A percentile compares a stretch with the other conserved stretches of the same genome.
Evolutionary conservation across 2,329 filamentous ascomycete genomes (phyloP).

Genomic region (Chalaropsis thielavioides): DNA sequence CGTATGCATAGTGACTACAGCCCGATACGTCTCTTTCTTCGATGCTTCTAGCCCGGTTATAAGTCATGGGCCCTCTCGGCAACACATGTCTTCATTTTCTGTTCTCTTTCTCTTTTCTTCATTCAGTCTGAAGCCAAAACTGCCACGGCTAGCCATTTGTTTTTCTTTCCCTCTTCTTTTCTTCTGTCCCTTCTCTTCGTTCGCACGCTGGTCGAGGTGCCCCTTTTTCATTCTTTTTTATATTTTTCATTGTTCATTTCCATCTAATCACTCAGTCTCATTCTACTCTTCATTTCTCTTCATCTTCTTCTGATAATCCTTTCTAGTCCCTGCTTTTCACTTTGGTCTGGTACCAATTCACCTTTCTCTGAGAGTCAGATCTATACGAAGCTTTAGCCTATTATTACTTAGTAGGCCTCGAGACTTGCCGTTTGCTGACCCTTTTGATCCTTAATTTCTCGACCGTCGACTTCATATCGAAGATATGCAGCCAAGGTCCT

Average conservation of each 20-base stretch:
- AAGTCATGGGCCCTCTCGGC: slow-evolving; percentile 12
- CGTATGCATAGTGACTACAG: background rate
- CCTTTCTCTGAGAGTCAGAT: slow-evolving; percentile 14
- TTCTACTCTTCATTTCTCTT: background rate
- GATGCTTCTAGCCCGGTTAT: background rate
- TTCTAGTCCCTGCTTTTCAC: slow-evolving; percentile 22
- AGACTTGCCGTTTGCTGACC: slow-evolving; percentile 19
- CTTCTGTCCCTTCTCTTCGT: slow-evolving; percentile 14
- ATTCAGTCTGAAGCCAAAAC: slow-evolving; percentile 15
- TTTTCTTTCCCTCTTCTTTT: slow-evolving; percentile 11
- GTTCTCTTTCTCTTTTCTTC: slow-evolving; percentile 11
- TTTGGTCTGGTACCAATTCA: slow-evolving; percentile 38
- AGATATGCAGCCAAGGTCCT: slow-evolving; percentile 40
- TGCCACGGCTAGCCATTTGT: slow-evolving; percentile 15
- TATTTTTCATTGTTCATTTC: slow-evolving; percentile 5
- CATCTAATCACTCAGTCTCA: background rate
- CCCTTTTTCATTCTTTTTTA: slow-evolving; percentile 14
- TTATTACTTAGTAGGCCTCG: background rate
- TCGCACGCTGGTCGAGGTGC: slow-evolving; percentile 18
- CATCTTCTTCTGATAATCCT: slow-evolving; percentile 8
- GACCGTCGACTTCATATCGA: slow-evolving; percentile 7
- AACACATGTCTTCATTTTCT: slow-evolving; percentile 6
- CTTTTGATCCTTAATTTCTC: slow-evolving; percentile 4
- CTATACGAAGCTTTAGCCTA: slow-evolving; percentile 8
- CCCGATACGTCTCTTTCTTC: background rate